Evolutionary conservation across 176 grass and related monocot species (phyloP).

Genomic region (Rhynchospora pubera): DNA sequence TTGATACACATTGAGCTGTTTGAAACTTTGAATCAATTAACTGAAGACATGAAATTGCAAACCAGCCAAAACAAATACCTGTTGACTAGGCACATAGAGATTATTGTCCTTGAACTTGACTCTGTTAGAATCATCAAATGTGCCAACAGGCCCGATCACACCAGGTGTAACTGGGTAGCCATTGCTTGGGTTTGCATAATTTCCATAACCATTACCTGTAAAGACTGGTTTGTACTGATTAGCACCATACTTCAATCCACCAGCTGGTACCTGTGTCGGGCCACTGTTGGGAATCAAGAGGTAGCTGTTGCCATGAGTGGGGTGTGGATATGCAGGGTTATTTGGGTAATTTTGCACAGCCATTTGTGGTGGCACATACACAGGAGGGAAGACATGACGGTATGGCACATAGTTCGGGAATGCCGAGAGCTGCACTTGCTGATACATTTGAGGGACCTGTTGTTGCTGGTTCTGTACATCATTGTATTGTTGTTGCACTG

Average conservation of each 20-base stretch:
- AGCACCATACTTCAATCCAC: constrained; percentile 25
- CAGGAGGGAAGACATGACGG: constrained; percentile 29
- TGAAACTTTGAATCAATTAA: background rate
- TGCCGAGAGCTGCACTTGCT: constrained; percentile 16
- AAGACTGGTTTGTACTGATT: constrained; percentile 26
- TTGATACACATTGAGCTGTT: background rate
- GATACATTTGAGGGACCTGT: constrained; percentile 28
- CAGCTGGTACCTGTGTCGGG: constrained; percentile 15
- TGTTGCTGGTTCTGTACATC: constrained; percentile 15
- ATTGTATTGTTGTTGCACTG: background rate
- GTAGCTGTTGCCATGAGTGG: constrained; percentile 12
- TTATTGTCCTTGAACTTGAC: constrained; percentile 31
- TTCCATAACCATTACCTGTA: constrained; percentile 19
- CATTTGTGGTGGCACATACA: constrained; percentile 27
- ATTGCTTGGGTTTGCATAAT: constrained; percentile 23
- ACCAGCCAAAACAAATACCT: constrained; percentile 4
- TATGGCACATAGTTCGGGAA: constrained; percentile 28
- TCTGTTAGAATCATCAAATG: constrained; percentile 19
- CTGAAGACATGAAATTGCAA: background rate
- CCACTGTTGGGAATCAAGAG: constrained; percentile 13
- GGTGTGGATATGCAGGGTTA: constrained; percentile 21
- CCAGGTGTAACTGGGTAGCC: constrained; percentile 19
- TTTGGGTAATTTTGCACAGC: constrained; percentile 24
- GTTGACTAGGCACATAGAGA: constrained; percentile 25
- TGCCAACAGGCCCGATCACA: constrained; percentile 3